phyloP scores from a whole-genome alignment of 1,284 basidiomycete species.

The Bondarzewia mesenterica region DNA sequence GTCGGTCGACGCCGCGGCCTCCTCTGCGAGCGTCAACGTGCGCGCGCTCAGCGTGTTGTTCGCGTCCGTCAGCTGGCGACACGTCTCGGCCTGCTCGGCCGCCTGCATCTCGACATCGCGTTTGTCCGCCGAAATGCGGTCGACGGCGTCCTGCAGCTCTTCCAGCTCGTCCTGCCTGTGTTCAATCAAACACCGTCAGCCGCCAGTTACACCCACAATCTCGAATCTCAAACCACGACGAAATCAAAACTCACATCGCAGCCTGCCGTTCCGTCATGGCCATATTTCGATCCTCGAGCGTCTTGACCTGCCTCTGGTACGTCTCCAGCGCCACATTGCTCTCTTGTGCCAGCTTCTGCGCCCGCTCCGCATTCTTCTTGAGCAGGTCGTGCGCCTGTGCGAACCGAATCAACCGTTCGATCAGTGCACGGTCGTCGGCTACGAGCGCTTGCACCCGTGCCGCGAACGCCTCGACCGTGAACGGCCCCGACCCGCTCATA shows the following conservation, averaged over 20 bases:
- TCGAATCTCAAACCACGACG: slow-evolving; percentile 3
- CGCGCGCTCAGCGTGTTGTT: slow-evolving; percentile 71
- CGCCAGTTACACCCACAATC: background rate
- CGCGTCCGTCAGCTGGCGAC: slow-evolving; percentile 63
- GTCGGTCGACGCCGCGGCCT: slow-evolving; percentile 48
- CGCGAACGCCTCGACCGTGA: slow-evolving; percentile 68
- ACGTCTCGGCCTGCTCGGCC: slow-evolving; percentile 64
- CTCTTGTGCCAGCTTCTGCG: slow-evolving; percentile 82
- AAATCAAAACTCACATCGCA: slow-evolving; percentile 40
- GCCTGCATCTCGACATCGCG: slow-evolving; percentile 62
- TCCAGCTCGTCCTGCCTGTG: slow-evolving; percentile 64
- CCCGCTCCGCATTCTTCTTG: slow-evolving; percentile 84
- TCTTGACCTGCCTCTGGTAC: slow-evolving; percentile 80
- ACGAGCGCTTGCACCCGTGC: slow-evolving; percentile 72
- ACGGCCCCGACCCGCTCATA: slow-evolving; percentile 24
- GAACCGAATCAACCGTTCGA: slow-evolving; percentile 76
- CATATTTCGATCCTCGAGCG: slow-evolving; percentile 68
- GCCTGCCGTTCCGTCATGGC: slow-evolving; percentile 41
- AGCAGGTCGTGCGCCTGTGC: slow-evolving; percentile 82
- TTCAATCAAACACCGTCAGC: slow-evolving; percentile 7
- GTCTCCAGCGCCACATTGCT: slow-evolving; percentile 72
- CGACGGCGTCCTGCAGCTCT: slow-evolving; percentile 51
- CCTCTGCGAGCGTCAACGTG: slow-evolving; percentile 67
- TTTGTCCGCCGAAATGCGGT: slow-evolving; percentile 55
- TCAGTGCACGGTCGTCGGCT: slow-evolving; percentile 72